Evolutionary conservation across 768 basidiomycete genomes (phyloP), one percentile per base, ranked within the genome.

Genomic region (Coprinopsis marcescibilis): DNA sequence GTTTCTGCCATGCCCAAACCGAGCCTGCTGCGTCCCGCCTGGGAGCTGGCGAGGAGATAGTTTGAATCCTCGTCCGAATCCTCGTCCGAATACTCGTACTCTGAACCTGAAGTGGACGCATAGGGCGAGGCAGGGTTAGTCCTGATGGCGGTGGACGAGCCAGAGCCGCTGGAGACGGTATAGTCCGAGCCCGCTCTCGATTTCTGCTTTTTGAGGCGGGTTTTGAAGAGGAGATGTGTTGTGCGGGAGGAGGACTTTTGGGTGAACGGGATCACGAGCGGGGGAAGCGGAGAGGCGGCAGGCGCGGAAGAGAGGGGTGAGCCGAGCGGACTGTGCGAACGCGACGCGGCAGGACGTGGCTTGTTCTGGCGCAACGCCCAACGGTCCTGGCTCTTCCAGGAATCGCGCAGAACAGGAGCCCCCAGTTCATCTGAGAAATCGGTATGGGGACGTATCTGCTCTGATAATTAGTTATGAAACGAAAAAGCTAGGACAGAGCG

Each of bases 401-500:
- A 83, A 52, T 73, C 82, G 29, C 83, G 77, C 37, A 76, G 27
- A 7, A 87, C 64, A 1, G 75, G 75, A 5, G 80, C 77, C 0
- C 85, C 85, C 38, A 88, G 67, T 51, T 83, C 77, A 17, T 71
- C 62, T 26, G 77, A 72, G 57, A 84, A 81, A 57, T 85, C 80
- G 36, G 64, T 58, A 50, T 77, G 75, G 24, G 85, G 85, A 23
- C 70, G 72, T 53, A 86, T 67, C 85, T 87, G 55, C 17, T 15
- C 5, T 34, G n/a, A 21, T 53, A 43, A 48, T 46, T 23, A 17
- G 24, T 35, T 20, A 36, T n/a, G 26, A 14, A 46, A 11, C 35
- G 14, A 15, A 12, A 42, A 27, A 24, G 17, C 17, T 13, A 13
- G n/a, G 12, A 12, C 4, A 47, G n/a, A 15, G 38, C 12, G 37